phyloP scores from a whole-genome alignment of 805 yeast species.

The Grigorovia jiainica region DNA sequence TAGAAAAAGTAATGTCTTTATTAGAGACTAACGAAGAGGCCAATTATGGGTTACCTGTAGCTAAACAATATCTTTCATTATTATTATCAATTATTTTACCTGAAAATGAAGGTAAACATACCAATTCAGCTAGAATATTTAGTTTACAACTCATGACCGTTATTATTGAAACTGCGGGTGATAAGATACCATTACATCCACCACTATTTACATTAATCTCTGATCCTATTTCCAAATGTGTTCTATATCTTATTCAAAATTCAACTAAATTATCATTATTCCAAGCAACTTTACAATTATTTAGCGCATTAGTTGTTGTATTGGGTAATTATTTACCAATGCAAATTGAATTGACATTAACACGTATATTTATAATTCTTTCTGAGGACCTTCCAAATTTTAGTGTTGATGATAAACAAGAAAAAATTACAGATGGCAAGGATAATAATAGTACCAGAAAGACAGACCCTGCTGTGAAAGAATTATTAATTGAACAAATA shows the following conservation, averaged over 20 bases:
- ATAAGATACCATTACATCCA: constrained; percentile 48
- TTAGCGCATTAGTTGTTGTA: constrained; percentile 61
- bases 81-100: constrained; percentile 76
- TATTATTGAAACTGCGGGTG: constrained; percentile 76
- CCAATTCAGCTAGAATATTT: constrained; percentile 77
- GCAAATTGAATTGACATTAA: constrained; percentile 69
- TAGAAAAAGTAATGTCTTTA: constrained; percentile 1
- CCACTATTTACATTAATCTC: constrained; percentile 58
- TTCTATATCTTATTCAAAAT: constrained; percentile 68
- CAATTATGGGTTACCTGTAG: constrained; percentile 64
- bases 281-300: constrained; percentile 65
- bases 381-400: constrained; percentile 9
- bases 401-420: neutral
- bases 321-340: constrained; percentile 58
- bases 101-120: constrained; percentile 70
- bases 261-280: constrained; percentile 61
- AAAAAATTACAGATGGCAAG: neutral
- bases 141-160: constrained; percentile 68
- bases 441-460: neutral
- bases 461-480: constrained; percentile 42
- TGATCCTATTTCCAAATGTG: constrained; percentile 77
- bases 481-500: constrained; percentile 72
- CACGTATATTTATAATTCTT: constrained; percentile 52
- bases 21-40: constrained; percentile 12
- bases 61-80: constrained; percentile 67